Conservation (phyloP, 306 rosid genomes). For the Acmispon strigosus region DNA sequence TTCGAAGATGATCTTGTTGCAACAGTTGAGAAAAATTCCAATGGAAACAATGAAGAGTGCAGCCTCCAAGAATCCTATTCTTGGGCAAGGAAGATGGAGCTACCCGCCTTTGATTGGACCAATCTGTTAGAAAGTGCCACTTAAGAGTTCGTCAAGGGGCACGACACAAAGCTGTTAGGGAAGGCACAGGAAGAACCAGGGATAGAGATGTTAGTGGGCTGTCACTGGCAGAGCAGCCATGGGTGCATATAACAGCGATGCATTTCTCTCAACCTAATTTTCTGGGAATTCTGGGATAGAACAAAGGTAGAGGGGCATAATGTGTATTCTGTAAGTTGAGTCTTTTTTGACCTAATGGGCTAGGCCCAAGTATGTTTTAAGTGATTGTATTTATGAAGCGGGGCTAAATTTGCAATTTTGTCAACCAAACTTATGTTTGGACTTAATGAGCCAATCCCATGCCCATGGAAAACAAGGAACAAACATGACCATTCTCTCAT, state of each 20-base stretch:
- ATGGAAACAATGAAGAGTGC: neutral
- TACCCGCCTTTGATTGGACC: neutral
- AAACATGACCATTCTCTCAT: neutral
- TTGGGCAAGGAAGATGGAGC: neutral
- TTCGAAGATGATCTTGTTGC: neutral
- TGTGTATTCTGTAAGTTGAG: neutral
- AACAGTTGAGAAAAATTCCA: neutral
- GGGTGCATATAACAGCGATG: neutral
- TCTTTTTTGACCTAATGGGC: neutral
- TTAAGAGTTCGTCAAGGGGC: neutral
- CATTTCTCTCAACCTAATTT: too few species aligned
- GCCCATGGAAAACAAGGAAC: neutral
- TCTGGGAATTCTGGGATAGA: neutral
- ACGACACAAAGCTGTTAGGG: neutral
- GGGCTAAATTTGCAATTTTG: neutral
- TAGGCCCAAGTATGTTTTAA: neutral
- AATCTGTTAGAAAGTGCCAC: neutral
- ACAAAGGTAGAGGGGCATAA: neutral
- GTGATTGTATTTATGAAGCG: neutral
- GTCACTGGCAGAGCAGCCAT: neutral
- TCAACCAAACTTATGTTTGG: neutral
- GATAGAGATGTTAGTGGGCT: neutral
- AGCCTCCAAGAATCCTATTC: neutral
- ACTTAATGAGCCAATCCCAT: neutral
- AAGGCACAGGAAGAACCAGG: neutral